A percentile compares a stretch with the other conserved stretches of the same genome.
These are phyloP conservation scores for Scheffersomyces titani DNA, from an alignment of 1,139 yeast genomes.

Conservation along the genomic window DNA sequence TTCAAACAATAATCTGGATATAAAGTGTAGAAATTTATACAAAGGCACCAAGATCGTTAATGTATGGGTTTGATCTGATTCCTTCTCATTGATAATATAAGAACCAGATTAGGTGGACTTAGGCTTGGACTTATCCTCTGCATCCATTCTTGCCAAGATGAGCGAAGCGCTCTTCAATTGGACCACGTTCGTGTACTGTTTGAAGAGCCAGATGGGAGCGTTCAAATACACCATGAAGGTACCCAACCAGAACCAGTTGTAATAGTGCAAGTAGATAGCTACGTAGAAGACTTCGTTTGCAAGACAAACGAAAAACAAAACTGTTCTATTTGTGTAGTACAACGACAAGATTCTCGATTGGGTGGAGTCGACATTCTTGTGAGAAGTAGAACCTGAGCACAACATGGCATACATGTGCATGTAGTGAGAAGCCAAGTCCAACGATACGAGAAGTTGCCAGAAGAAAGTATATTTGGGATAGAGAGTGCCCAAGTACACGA, in stretches of 20 bases:
- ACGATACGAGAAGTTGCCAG: conserved; percentile 85
- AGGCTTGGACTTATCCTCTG: conserved; percentile 48
- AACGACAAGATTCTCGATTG: conserved; percentile 73
- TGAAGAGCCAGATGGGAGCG: conserved; percentile 86
- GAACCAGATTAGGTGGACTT: neutral
- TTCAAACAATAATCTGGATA: neutral
- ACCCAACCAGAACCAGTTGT: conserved; percentile 66
- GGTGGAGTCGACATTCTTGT: conserved; percentile 77
- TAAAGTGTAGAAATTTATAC: neutral
- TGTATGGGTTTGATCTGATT: neutral
- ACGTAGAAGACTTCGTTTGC: conserved; percentile 91
- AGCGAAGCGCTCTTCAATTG: conserved; percentile 87
- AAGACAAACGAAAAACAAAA: conserved; percentile 86
- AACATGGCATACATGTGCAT: conserved; percentile 98
- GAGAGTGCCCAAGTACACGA: conserved; percentile 79
- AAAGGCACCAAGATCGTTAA: neutral
- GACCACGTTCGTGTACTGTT: conserved; percentile 86
- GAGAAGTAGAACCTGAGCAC: conserved; percentile 75
- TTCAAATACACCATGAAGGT: conserved; percentile 65
- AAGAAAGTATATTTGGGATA: conserved; percentile 66
- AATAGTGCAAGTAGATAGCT: conserved; percentile 78
- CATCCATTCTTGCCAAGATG: conserved; percentile 78
- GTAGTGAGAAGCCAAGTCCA: conserved; percentile 94
- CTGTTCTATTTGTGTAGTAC: conserved; percentile 83
- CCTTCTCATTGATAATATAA: neutral